phyloP scores from a whole-genome alignment of 1,284 basidiomycete species.

The Schizophyllum amplum region DNA sequence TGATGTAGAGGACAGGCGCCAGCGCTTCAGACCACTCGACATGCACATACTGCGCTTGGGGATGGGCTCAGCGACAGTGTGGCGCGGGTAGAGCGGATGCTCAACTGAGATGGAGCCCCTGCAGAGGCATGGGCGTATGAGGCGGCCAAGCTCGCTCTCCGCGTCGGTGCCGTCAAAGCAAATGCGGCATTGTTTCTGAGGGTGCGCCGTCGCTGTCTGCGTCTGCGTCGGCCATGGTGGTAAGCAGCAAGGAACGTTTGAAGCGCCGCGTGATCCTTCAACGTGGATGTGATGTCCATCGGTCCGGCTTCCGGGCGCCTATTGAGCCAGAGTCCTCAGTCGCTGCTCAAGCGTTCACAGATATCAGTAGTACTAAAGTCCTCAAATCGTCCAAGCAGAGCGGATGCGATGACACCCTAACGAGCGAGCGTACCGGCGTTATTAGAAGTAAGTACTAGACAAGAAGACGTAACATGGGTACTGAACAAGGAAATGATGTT shows the following conservation, averaged over 20 bases:
- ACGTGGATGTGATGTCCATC: not conserved
- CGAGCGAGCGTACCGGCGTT: not conserved
- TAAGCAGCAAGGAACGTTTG: not conserved
- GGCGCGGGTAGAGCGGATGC: slow-evolving; percentile 18
- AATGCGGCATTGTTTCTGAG: slow-evolving; percentile 60
- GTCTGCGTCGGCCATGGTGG: not conserved
- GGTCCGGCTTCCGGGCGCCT: not conserved
- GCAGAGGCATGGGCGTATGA: slow-evolving; percentile 73
- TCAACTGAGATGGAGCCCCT: slow-evolving; percentile 69
- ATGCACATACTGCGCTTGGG: slow-evolving; percentile 53
- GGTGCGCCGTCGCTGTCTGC: slow-evolving; percentile 13
- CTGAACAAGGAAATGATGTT: not conserved
- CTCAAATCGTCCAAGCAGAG: not conserved
- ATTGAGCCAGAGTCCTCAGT: too few species aligned
- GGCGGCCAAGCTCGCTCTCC: slow-evolving; percentile 53
- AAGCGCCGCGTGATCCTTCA: not conserved
- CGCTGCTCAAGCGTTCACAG: too few species aligned
- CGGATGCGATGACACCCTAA: too few species aligned
- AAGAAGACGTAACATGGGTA: not conserved
- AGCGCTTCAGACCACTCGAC: slow-evolving; percentile 66
- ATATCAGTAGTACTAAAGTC: too few species aligned
- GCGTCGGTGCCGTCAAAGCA: slow-evolving; percentile 57
- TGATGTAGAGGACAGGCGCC: slow-evolving; percentile 54
- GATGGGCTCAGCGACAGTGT: not conserved
- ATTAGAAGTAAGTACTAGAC: not conserved